A percentile compares a stretch with the other conserved stretches of the same genome.
Conservation (phyloP, 2,329 filamentous ascomycete species). For the Curvularia sp. region DNA sequence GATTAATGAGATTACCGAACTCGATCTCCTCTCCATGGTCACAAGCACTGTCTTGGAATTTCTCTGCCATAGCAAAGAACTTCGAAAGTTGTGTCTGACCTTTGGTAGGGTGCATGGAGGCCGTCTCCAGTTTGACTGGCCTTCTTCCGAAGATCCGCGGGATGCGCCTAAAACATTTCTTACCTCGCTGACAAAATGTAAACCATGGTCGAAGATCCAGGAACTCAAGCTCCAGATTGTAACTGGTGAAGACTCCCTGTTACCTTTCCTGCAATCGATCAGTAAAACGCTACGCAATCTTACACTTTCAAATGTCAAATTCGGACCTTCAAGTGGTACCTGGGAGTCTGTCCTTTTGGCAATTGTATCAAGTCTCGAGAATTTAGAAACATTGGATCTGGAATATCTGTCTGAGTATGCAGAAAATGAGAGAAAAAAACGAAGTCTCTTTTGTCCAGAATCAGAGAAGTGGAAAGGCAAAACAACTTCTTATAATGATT, state of each 20-base stretch:
- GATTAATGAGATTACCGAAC: neutral
- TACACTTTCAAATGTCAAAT: neutral
- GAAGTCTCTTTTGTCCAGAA: neutral
- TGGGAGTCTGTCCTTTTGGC: neutral
- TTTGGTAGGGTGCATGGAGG: neutral
- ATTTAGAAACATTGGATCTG: neutral
- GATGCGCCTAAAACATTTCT: neutral
- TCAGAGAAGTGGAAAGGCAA: neutral
- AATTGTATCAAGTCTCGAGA: neutral
- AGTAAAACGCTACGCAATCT: neutral
- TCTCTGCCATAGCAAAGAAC: neutral
- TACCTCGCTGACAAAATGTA: neutral
- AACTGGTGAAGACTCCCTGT: neutral
- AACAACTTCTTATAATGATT: neutral
- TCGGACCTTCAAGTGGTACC: neutral
- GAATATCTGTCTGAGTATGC: neutral
- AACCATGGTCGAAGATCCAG: neutral
- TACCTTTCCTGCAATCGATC: neutral
- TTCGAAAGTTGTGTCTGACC: neutral
- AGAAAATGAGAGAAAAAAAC: neutral
- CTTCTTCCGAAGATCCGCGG: neutral
- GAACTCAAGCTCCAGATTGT: neutral
- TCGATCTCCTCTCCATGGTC: neutral
- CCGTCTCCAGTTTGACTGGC: neutral
- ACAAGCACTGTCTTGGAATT: neutral